A percentile compares a stretch with the other conserved stretches of the same genome.
These are phyloP conservation scores for Lasiosphaeria hispida DNA, from an alignment of 495 filamentous ascomycete genomes.

Conservation along the genomic window DNA sequence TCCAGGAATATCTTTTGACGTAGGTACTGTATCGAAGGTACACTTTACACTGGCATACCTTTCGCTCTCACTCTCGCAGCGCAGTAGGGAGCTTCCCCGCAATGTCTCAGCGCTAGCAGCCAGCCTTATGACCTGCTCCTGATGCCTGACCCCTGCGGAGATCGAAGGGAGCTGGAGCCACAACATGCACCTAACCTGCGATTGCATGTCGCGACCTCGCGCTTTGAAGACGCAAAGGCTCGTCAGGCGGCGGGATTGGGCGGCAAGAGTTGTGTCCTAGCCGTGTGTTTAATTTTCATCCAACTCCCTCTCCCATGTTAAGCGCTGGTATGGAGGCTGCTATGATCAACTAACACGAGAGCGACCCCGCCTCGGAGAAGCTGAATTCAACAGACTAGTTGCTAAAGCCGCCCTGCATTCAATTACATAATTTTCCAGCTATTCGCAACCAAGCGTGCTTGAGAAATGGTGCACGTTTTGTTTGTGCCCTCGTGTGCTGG, in stretches of 20 bases:
- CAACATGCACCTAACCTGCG: not conserved
- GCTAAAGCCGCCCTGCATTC: not conserved
- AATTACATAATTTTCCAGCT: constrained; percentile 8
- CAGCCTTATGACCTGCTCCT: constrained; percentile 14
- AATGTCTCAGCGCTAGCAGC: constrained; percentile 1
- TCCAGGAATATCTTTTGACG: too few species aligned
- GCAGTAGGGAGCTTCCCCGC: constrained; percentile 9
- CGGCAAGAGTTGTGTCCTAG: too few species aligned
- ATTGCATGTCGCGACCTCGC: not conserved
- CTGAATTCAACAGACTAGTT: constrained; percentile 1
- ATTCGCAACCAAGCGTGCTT: not conserved
- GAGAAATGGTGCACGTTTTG: constrained; percentile 1
- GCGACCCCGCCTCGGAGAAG: constrained; percentile 10
- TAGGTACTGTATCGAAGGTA: too few species aligned
- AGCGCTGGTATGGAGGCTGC: too few species aligned
- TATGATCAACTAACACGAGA: not conserved
- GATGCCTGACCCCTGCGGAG: constrained; percentile 5
- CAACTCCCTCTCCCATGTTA: too few species aligned
- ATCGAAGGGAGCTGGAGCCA: not conserved
- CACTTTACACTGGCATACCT: too few species aligned
- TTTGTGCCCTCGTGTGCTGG: not conserved
- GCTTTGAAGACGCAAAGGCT: not conserved
- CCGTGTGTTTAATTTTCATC: too few species aligned
- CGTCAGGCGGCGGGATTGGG: not conserved
- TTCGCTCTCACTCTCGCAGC: too few species aligned